phyloP scores from a whole-genome alignment of 2,329 filamentous ascomycete genomes.

The Aspergillus sp. region DNA sequence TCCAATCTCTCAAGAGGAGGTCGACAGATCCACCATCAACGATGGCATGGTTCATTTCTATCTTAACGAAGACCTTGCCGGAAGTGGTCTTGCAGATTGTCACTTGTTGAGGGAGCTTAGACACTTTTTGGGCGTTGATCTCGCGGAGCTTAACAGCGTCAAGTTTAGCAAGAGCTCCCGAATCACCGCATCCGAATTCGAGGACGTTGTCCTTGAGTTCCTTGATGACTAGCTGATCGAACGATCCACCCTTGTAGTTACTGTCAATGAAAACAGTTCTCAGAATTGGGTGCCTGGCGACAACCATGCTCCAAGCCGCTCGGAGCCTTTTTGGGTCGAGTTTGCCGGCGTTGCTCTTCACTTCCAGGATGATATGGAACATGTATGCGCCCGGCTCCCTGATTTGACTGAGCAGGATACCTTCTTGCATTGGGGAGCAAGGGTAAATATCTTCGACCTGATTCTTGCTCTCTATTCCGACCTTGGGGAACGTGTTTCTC shows the following conservation, averaged over 20 bases:
- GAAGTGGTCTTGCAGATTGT: not conserved
- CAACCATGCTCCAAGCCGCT: constrained; percentile 27
- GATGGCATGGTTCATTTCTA: constrained; percentile 36
- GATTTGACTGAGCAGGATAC: constrained; percentile 10
- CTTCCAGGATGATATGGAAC: not conserved
- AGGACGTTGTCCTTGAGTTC: not conserved
- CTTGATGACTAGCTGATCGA: constrained; percentile 35
- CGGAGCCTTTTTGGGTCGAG: not conserved
- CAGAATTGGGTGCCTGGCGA: constrained; percentile 28
- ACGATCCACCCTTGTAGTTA: constrained; percentile 27
- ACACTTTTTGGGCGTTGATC: not conserved
- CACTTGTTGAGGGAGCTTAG: not conserved
- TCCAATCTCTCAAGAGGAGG: constrained; percentile 25
- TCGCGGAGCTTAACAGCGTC: not conserved
- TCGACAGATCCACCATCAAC: constrained; percentile 32
- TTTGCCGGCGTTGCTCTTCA: constrained; percentile 4
- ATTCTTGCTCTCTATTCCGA: constrained; percentile 22
- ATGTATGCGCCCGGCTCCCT: constrained; percentile 23
- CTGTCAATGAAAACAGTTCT: constrained; percentile 32
- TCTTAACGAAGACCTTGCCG: constrained; percentile 18
- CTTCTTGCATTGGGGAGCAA: constrained; percentile 19
- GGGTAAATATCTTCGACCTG: constrained; percentile 19
- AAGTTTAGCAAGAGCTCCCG: not conserved
- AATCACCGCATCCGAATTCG: not conserved
- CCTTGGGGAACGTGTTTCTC: constrained; percentile 27